phyloP scores from a whole-genome alignment of 345 rosid species.

The Lepidium africanum region DNA sequence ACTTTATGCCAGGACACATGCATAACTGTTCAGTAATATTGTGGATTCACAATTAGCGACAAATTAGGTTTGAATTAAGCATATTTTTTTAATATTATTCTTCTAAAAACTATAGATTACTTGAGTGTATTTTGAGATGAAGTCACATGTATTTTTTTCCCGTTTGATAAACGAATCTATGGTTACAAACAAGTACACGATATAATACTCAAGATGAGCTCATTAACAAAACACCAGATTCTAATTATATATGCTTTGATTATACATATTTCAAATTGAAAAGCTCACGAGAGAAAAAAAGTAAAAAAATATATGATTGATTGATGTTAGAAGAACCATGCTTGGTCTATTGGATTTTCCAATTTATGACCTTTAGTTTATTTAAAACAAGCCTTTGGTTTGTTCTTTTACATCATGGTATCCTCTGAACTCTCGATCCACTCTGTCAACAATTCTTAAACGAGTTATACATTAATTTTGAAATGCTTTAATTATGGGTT shows the following conservation, averaged over 20 bases:
- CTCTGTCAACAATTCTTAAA: background rate
- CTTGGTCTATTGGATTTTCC: conserved; percentile 4
- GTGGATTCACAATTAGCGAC: background rate
- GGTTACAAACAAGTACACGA: background rate
- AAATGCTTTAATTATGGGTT: background rate
- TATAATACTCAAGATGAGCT: background rate
- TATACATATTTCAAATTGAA: conserved; percentile 9
- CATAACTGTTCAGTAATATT: background rate
- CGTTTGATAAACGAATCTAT: background rate
- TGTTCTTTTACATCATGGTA: conserved; percentile 12
- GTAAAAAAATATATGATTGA: background rate
- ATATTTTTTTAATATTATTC: no score
- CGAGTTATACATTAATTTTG: background rate
- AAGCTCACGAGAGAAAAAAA: background rate
- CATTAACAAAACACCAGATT: background rate
- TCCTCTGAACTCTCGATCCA: conserved; percentile 1
- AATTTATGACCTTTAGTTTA: background rate
- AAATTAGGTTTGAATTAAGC: background rate
- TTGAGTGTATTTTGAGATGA: no score
- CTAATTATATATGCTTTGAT: conserved; percentile 7
- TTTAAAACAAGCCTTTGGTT: conserved; percentile 15
- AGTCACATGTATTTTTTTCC: background rate
- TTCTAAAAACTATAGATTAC: no score
- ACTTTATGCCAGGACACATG: no score
- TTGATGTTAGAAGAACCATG: conserved; percentile 13